Evolutionary conservation across 345 rosid species (phyloP).

Genomic region (Hypericum androsaemum): DNA sequence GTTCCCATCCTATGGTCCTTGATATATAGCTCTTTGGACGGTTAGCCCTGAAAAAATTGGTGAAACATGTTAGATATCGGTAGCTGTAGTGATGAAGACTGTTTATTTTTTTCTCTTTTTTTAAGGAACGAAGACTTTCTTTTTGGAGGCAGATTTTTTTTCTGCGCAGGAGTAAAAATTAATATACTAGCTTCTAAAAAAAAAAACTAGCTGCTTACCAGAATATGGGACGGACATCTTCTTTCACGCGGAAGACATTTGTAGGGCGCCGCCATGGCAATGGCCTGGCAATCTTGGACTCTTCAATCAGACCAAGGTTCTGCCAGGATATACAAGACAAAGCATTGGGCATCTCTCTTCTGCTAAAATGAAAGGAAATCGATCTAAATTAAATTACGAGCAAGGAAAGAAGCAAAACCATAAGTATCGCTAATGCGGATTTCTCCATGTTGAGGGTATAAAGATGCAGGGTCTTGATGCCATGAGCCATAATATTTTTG

Average conservation of each 20-base stretch:
- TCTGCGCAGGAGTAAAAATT: too few relatives aligned
- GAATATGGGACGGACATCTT: conserved; percentile 94
- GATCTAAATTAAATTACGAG: neutral
- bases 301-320: conserved; percentile 95
- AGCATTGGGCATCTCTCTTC: too few relatives aligned
- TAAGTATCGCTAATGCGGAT: conserved; percentile 75
- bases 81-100: too few relatives aligned
- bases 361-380: too few relatives aligned
- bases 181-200: neutral
- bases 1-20: conserved; percentile 90
- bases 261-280: conserved; percentile 95
- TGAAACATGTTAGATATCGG: conserved; percentile 8
- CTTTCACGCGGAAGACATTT: conserved; percentile 77
- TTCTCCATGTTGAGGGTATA: conserved; percentile 94
- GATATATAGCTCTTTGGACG: conserved; percentile 96
- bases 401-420: conserved; percentile 33
- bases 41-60: conserved; percentile 66
- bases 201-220: conserved; percentile 58
- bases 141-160: too few relatives aligned
- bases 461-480: conserved; percentile 76
- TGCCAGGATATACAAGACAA: conserved; percentile 21
- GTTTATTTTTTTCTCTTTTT: too few relatives aligned
- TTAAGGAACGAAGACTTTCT: too few relatives aligned
- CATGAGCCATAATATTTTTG: conserved; percentile 83
- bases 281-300: conserved; percentile 63